Percentiles rank a stretch among this genome's conserved stretches.
phyloP scores from a whole-genome alignment of 2,329 filamentous ascomycete genomes.

The Metarhizium guizhouense region DNA sequence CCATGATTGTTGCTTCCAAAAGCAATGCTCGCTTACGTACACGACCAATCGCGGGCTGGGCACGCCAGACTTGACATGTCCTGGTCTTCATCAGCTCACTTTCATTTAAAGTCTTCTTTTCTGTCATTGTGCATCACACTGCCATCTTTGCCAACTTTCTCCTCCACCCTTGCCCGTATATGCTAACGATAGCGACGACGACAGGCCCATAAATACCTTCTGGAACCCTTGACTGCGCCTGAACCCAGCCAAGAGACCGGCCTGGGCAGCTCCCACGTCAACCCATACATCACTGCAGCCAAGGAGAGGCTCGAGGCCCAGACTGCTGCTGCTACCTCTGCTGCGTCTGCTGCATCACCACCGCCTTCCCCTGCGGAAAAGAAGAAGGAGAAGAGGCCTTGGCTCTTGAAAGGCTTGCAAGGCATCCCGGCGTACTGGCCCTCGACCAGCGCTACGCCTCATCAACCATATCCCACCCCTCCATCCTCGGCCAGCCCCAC shows the following conservation, averaged over 20 bases:
- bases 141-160: no score
- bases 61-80: no score
- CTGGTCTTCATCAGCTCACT: no score
- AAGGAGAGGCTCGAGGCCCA: neutral
- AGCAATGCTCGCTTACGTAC: no score
- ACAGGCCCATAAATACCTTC: constrained; percentile 57
- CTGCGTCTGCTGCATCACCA: neutral
- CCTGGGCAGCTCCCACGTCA: constrained; percentile 48
- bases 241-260: constrained; percentile 61
- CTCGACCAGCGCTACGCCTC: no score
- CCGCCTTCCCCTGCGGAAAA: neutral
- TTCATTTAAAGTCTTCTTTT: no score
- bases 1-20: no score
- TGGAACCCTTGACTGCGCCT: constrained; percentile 60
- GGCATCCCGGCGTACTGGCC: neutral
- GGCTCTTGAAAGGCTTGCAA: neutral
- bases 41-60: no score
- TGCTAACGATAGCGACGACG: neutral
- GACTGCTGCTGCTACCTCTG: neutral
- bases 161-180: no score
- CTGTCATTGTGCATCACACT: no score
- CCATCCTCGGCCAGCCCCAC: constrained; percentile 42
- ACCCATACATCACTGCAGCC: constrained; percentile 8
- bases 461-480: neutral
- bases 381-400: no score